Base-by-base conservation (phyloP, 352 stramenopile species). In the Phytopythium montanum region DNA sequence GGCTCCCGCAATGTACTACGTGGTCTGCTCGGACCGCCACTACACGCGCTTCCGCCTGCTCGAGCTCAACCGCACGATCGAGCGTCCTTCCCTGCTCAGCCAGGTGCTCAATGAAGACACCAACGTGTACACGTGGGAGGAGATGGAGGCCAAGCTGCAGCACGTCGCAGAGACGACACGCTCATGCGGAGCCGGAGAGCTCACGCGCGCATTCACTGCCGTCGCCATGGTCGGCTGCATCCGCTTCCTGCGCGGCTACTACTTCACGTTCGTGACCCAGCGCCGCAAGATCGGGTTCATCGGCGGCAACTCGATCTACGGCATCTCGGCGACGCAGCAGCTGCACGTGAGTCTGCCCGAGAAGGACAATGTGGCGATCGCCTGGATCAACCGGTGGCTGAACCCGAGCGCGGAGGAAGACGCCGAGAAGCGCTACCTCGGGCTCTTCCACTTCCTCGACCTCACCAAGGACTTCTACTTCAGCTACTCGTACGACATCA, bases 381-480 rank as follows among this genome's bases (percentile, higher is more conserved):
- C 67, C 52, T 88, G 85, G 60, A 56, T 96, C 42, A 93, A 90
- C 45, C 77, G 85, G 5, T 94, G 85, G 87, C 72, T 96, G 54
- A 94, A 94, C 56, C 79, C 85, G 12, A 93, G 75, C 49, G 72
- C 85, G 3, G 80, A 93, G 39, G 87, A 96, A 63, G 83, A 94
- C 52, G 87, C 85, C 3, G 87, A 96, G 52, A 84, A 83, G 38
- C 72, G 85, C 8, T 99, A 99, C 76, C 79, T 99, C 50, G 91
- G 88, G 0, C 73, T 99, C 0, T 99, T 99, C 67, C 96, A 99
- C 66, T 98, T 99, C 54, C 80, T 99, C 44, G 97, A 99, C 69
- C 80, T 99, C 21, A 98, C 96, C 9, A 99, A 99, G 65, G 97
- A 99, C 64, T 99, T 99, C 69, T 99, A 96, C 80, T 99, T 99